Conservation (phyloP, 441 rosid species). For the Adansonia gregorii region DNA sequence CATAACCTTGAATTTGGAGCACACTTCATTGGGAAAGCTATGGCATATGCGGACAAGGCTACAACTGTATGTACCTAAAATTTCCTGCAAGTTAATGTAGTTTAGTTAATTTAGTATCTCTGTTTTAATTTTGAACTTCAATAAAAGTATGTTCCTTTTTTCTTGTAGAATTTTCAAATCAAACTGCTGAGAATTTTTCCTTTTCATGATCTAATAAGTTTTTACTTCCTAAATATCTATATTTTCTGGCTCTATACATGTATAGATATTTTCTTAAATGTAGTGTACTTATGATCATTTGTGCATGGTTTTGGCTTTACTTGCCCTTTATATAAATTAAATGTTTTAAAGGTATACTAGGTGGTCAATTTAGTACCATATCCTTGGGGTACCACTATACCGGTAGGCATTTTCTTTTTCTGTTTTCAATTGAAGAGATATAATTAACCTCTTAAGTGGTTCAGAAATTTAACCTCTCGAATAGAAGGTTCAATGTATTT, state of each 20-base stretch:
- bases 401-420: neutral
- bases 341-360: constrained; percentile 1
- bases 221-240: neutral
- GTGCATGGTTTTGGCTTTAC: neutral
- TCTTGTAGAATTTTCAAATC: neutral
- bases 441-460: neutral
- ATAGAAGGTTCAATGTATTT: neutral
- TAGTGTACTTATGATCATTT: neutral
- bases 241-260: neutral
- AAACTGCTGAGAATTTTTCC: neutral
- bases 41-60: constrained; percentile 82
- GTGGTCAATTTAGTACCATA: neutral
- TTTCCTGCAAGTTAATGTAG: constrained; percentile 12
- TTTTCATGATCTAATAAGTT: neutral
- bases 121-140: neutral
- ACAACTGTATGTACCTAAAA: constrained; percentile 68
- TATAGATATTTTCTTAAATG: neutral
- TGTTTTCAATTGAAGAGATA: constrained; percentile 11
- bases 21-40: constrained; percentile 71
- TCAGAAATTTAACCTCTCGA: neutral
- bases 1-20: constrained; percentile 95
- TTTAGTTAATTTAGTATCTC: neutral
- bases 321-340: constrained; percentile 6
- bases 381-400: neutral
- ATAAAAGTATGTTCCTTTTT: constrained; percentile 2